A percentile compares a stretch with the other conserved stretches of the same genome.
Conservation (phyloP, 768 basidiomycete species). For the Crucibulum laeve region DNA sequence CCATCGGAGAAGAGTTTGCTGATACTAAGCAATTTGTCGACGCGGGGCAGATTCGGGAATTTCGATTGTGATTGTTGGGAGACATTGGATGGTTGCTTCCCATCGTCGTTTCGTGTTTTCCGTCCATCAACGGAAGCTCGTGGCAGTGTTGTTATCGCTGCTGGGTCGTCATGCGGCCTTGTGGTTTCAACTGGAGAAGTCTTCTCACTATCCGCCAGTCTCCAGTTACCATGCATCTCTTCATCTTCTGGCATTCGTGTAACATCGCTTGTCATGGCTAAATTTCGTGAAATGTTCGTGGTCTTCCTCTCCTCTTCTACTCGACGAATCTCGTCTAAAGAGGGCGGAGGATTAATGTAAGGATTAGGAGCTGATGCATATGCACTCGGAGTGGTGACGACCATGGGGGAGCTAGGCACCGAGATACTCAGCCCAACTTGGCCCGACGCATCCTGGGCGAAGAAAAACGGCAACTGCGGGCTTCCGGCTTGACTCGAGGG, state of each 20-base stretch:
- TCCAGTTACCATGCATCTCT: no score
- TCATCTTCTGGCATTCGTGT: no score
- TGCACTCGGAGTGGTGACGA: slow-evolving; percentile 7
- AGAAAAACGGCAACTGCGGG: neutral
- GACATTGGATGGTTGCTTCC: slow-evolving; percentile 2
- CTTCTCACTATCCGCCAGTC: slow-evolving; percentile 7
- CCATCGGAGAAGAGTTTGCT: slow-evolving; percentile 12
- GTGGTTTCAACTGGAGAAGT: slow-evolving; percentile 6
- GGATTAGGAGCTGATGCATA: slow-evolving; percentile 30
- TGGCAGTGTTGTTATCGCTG: slow-evolving; percentile 1
- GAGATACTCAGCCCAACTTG: neutral
- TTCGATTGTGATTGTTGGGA: slow-evolving; percentile 7
- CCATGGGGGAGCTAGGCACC: slow-evolving; percentile 1
- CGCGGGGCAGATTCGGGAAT: slow-evolving; percentile 2
- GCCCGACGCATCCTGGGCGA: neutral
- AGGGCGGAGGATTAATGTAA: slow-evolving; percentile 43
- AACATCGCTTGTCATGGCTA: neutral
- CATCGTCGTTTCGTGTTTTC: slow-evolving; percentile 3
- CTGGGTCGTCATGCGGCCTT: neutral
- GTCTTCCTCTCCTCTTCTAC: slow-evolving; percentile 5
- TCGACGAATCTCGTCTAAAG: slow-evolving; percentile 21
- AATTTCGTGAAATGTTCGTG: neutral
- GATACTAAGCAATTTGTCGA: slow-evolving; percentile 12
- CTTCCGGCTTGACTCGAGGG: slow-evolving; percentile 8
- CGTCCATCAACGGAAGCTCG: slow-evolving; percentile 2